Base-by-base conservation (phyloP, 192 early-diverging fungal genomes). In the Backusella mclennaniae region DNA sequence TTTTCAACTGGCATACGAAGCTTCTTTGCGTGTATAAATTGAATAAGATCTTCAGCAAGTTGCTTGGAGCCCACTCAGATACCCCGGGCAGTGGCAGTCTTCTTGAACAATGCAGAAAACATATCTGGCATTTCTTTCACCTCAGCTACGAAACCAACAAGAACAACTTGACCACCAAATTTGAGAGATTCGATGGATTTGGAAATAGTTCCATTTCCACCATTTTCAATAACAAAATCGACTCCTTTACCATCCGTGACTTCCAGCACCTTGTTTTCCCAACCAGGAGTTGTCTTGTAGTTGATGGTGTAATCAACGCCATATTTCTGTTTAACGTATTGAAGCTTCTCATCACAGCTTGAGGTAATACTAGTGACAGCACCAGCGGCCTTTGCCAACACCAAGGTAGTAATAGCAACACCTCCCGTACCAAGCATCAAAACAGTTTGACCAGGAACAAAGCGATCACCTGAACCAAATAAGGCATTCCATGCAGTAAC, bases 141-240 rank as follows among this genome's bases (percentile, higher is more conserved):
- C 19, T 35, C 12, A 21, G 71, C 66, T 23, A 78, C 41, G 77
- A 73, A 66, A 3, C 77, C 77, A 56, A 78, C 36, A 36, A 73
- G 38, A 5, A 53, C 26, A 3, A 73, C 73, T 35, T 42, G 38
- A 14, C 56, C 77, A 4, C 71, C 71, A 19, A 26, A 69, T 15
- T 59, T 49, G 12, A 66, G 26, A 26, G 52, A 66, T 2, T 39
- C 31, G n/a, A 67, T 63, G 1, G 71, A 73, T 53, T 78, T 59
- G 17, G 14, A 56, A 29, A 78, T 71, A 9, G 76, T 77, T 59
- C 70, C 70, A 35, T 44, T 26, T 1, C 71, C 71, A 31, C 77
- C 77, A 56, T 21, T 78, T 46, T 73, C 77, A 35, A 78, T 67
- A 15, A 78, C 71, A 73, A 53, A 67, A 31, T 73, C 77, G 15